Percentiles rank a stretch among this genome's conserved stretches.
Evolutionary conservation across 331 rosid genomes (phyloP).

Genomic region (Phaseolus coccineus): DNA sequence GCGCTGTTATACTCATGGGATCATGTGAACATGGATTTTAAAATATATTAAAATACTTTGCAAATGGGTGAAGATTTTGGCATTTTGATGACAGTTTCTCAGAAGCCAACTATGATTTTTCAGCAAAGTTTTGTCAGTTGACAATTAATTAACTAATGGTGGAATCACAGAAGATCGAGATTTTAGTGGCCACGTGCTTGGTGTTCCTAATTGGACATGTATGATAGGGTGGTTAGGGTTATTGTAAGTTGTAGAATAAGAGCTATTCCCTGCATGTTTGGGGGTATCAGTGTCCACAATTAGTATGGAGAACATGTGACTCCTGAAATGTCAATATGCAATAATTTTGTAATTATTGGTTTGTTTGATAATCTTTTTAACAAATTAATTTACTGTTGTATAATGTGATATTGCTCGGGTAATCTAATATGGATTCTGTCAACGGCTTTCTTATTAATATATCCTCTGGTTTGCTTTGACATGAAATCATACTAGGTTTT

Average conservation of each 20-base stretch:
- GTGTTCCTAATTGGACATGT: constrained; percentile 45
- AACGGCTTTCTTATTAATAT: constrained; percentile 25
- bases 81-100: constrained; percentile 56
- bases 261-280: constrained; percentile 49
- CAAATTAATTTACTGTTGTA: not conserved
- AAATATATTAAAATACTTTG: constrained; percentile 31
- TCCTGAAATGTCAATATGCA: constrained; percentile 31
- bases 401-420: constrained; percentile 4
- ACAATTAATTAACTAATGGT: constrained; percentile 44
- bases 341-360: constrained; percentile 42
- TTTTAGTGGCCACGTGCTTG: constrained; percentile 71
- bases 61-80: constrained; percentile 58
- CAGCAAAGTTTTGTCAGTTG: constrained; percentile 42
- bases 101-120: constrained; percentile 48
- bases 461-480: constrained; percentile 6
- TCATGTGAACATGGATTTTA: constrained; percentile 53
- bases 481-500: constrained; percentile 33
- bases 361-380: not conserved
- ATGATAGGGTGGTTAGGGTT: constrained; percentile 44
- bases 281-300: constrained; percentile 41
- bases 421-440: constrained; percentile 44
- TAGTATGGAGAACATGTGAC: constrained; percentile 54
- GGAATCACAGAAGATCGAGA: constrained; percentile 44
- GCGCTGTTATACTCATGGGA: constrained; percentile 58
- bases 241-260: constrained; percentile 20